These are phyloP conservation scores for Aspergillus ruber DNA, from an alignment of 2,329 filamentous ascomycete species.

Conservation along the genomic window DNA sequence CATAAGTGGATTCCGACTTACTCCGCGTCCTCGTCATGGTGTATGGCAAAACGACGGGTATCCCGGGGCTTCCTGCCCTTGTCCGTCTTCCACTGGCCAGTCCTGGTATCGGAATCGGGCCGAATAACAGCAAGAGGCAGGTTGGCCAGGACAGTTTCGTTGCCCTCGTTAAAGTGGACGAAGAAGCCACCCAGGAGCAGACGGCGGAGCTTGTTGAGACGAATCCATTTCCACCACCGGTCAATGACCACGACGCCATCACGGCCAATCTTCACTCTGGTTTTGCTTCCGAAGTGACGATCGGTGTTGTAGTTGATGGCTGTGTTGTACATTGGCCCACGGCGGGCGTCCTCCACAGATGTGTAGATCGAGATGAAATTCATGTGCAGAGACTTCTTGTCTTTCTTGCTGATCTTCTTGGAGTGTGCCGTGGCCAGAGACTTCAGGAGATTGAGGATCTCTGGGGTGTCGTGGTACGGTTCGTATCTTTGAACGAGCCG, in stretches of 20 bases:
- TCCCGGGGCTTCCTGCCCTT: too few species aligned
- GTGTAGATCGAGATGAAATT: slow-evolving; percentile 61
- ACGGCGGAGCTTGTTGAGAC: slow-evolving; percentile 55
- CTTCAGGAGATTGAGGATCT: slow-evolving; percentile 54
- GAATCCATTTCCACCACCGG: slow-evolving; percentile 67
- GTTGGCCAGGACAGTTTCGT: slow-evolving; percentile 55
- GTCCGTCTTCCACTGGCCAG: background rate
- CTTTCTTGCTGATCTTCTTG: slow-evolving; percentile 59
- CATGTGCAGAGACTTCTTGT: slow-evolving; percentile 59
- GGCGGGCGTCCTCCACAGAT: slow-evolving; percentile 59
- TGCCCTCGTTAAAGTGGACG: slow-evolving; percentile 55
- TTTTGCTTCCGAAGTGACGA: slow-evolving; percentile 54
- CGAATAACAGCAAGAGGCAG: slow-evolving; percentile 43
- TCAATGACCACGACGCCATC: slow-evolving; percentile 59
- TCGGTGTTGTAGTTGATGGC: slow-evolving; percentile 57
- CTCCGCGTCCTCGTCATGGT: background rate
- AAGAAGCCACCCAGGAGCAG: slow-evolving; percentile 57
- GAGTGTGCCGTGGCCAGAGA: slow-evolving; percentile 55
- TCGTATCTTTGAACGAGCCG: slow-evolving; percentile 58
- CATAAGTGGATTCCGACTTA: too few species aligned
- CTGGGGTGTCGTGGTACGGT: slow-evolving; percentile 58
- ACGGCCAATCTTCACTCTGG: slow-evolving; percentile 53
- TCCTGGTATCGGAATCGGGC: background rate
- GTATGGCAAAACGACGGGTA: too few species aligned
- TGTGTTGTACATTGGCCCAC: slow-evolving; percentile 60